A percentile compares a stretch with the other conserved stretches of the same genome.
Evolutionary conservation across 1,139 yeast genomes (phyloP).

Genomic region (Fermentozyma sake): DNA sequence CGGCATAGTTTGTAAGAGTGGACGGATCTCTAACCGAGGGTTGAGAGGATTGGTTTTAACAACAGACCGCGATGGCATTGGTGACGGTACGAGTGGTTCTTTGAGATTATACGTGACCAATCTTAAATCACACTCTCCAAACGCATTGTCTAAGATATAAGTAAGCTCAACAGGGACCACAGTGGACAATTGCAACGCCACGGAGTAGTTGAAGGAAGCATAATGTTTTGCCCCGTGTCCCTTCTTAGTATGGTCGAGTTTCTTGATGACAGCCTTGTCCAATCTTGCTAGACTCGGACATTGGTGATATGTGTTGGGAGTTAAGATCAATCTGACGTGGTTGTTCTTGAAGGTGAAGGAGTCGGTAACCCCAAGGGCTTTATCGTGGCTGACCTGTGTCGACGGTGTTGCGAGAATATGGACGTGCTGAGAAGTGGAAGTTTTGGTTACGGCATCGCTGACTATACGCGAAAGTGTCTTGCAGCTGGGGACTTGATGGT

Average conservation of each 20-base stretch:
- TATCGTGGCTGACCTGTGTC: background rate
- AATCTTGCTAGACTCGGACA: slow-evolving; percentile 11
- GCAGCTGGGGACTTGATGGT: too few species aligned
- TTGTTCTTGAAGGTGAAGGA: slow-evolving; percentile 6
- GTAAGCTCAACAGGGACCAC: slow-evolving; percentile 1
- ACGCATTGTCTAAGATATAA: slow-evolving; percentile 2
- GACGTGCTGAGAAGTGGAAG: too few species aligned
- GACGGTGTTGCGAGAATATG: too few species aligned
- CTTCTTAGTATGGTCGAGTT: slow-evolving; percentile 12
- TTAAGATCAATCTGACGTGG: slow-evolving; percentile 7
- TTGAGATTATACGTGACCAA: background rate
- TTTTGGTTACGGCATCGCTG: too few species aligned
- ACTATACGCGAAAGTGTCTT: too few species aligned
- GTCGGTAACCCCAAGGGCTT: slow-evolving; percentile 4
- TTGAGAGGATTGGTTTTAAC: background rate
- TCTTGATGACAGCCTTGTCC: slow-evolving; percentile 8
- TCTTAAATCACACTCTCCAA: background rate
- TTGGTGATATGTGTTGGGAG: slow-evolving; percentile 9
- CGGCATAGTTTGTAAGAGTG: slow-evolving; percentile 4
- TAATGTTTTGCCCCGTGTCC: slow-evolving; percentile 20
- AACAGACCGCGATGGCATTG: background rate
- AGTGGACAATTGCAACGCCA: slow-evolving; percentile 6
- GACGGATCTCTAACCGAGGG: background rate
- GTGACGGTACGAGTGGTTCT: too few species aligned
- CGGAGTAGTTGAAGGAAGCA: slow-evolving; percentile 11